Percentiles rank a stretch among this genome's conserved stretches.
phyloP scores from a whole-genome alignment of 2,329 filamentous ascomycete species.

The Phyllosticta capitalensis region DNA sequence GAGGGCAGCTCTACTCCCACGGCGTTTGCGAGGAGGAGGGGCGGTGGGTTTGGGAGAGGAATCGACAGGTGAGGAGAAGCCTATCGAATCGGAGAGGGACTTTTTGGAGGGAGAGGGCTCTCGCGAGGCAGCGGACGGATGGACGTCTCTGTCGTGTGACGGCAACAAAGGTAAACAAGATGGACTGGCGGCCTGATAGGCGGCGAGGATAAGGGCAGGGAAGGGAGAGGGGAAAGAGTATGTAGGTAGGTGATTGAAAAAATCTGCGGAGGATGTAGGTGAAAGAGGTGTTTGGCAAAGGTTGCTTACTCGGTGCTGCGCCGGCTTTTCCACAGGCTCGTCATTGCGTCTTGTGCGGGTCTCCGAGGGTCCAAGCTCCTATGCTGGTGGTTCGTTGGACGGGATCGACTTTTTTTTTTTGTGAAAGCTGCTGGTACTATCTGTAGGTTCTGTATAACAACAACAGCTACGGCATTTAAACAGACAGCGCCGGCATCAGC shows the following conservation, averaged over 20 bases:
- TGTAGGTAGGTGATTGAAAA: slow-evolving; percentile 11
- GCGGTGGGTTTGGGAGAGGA: background rate
- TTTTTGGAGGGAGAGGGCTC: slow-evolving; percentile 22
- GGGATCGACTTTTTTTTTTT: background rate
- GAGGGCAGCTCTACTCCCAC: slow-evolving; percentile 6
- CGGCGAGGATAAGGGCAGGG: background rate
- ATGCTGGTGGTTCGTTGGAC: slow-evolving; percentile 1
- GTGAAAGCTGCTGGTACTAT: too few species aligned
- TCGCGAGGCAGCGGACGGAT: background rate
- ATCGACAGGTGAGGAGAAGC: slow-evolving; percentile 17
- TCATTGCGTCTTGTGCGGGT: slow-evolving; percentile 16
- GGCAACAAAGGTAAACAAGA: background rate
- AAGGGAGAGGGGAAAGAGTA: slow-evolving; percentile 3
- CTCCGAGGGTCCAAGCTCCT: slow-evolving; percentile 1
- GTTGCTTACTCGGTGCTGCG: slow-evolving; percentile 32
- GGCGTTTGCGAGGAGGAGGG: slow-evolving; percentile 2
- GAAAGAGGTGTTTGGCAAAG: slow-evolving; percentile 8
- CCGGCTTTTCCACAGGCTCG: slow-evolving; percentile 29
- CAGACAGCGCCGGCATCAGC: background rate
- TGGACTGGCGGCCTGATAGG: slow-evolving; percentile 1
- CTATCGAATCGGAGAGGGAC: slow-evolving; percentile 29
- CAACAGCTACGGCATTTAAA: background rate
- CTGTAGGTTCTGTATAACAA: background rate
- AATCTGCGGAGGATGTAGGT: slow-evolving; percentile 12
- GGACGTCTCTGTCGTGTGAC: slow-evolving; percentile 8